phyloP scores from a whole-genome alignment of 148 eudicot species.

The Arctostaphylos glauca region DNA sequence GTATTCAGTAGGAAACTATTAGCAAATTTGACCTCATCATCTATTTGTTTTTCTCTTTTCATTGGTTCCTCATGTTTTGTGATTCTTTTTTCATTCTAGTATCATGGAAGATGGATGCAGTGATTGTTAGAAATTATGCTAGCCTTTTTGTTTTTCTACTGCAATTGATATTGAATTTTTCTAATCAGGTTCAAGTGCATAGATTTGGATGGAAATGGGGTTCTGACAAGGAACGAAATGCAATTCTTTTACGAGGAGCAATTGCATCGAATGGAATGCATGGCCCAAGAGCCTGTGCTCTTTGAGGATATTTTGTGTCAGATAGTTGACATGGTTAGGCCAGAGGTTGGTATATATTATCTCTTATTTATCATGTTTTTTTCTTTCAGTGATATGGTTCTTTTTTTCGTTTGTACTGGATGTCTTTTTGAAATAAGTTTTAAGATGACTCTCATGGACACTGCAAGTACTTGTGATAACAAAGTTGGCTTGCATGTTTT shows the following conservation, averaged over 20 bases:
- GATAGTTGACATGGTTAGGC: slow-evolving; percentile 87
- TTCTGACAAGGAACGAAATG: slow-evolving; percentile 85
- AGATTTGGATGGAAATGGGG: slow-evolving; percentile 90
- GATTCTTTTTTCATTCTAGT: background rate
- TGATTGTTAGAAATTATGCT: background rate
- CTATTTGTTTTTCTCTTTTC: background rate
- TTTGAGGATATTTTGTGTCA: slow-evolving; percentile 98
- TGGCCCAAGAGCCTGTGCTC: slow-evolving; percentile 97
- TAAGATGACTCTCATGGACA: background rate
- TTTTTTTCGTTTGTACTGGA: background rate
- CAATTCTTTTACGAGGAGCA: slow-evolving; percentile 98
- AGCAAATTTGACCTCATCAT: background rate
- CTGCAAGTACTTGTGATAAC: background rate
- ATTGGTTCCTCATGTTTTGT: background rate
- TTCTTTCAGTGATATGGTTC: background rate
- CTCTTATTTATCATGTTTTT: background rate
- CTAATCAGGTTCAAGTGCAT: slow-evolving; percentile 88
- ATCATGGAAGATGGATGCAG: background rate
- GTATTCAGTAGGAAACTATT: background rate
- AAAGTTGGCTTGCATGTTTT: background rate
- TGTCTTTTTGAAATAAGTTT: slow-evolving; percentile 9
- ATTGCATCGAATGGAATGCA: slow-evolving; percentile 97
- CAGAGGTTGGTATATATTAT: slow-evolving; percentile 54
- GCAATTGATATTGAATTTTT: slow-evolving; percentile 8
- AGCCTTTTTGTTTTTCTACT: background rate